A percentile compares a stretch with the other conserved stretches of the same genome.
These are phyloP conservation scores for Auriscalpium microsporum DNA, from an alignment of 768 basidiomycete species.

Conservation along the genomic window DNA sequence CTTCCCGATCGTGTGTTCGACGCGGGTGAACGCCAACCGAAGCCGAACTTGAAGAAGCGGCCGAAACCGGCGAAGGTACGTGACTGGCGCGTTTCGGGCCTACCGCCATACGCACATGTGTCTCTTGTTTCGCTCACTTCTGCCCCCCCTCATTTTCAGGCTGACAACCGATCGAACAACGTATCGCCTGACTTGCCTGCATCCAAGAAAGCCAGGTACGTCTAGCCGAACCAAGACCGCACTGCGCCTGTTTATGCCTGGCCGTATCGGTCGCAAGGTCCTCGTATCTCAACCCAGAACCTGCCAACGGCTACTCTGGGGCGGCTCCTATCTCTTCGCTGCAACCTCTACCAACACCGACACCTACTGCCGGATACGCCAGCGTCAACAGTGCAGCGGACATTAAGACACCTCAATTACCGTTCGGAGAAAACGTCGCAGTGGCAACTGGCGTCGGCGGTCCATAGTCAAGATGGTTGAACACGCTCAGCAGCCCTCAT, in stretches of 20 bases:
- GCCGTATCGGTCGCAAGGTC: slow-evolving; percentile 10
- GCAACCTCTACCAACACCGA: slow-evolving; percentile 13
- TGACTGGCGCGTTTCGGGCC: slow-evolving; percentile 1
- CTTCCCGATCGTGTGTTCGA: slow-evolving; percentile 82
- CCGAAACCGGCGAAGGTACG: slow-evolving; percentile 54
- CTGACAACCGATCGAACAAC: slow-evolving; percentile 9
- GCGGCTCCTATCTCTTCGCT: too few relatives aligned
- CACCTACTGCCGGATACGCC: slow-evolving; percentile 28
- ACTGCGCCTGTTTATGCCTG: slow-evolving; percentile 5
- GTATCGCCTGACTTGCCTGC: slow-evolving; percentile 13
- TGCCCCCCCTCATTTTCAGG: background rate
- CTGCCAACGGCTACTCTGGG: background rate
- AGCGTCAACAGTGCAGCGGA: slow-evolving; percentile 34
- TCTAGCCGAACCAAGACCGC: background rate
- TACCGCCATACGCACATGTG: too few relatives aligned
- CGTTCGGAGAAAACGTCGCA: slow-evolving; percentile 53
- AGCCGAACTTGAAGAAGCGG: slow-evolving; percentile 57
- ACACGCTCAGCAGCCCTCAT: background rate
- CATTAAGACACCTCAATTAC: slow-evolving; percentile 51
- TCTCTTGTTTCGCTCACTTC: too few relatives aligned
- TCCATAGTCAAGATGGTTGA: slow-evolving; percentile 15
- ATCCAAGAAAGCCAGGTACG: slow-evolving; percentile 16
- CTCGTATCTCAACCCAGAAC: slow-evolving; percentile 11
- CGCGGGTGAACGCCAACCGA: slow-evolving; percentile 68
- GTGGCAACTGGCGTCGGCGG: slow-evolving; percentile 37